phyloP scores from a whole-genome alignment of 306 rosid genomes.

The Heteromeles arbutifolia region DNA sequence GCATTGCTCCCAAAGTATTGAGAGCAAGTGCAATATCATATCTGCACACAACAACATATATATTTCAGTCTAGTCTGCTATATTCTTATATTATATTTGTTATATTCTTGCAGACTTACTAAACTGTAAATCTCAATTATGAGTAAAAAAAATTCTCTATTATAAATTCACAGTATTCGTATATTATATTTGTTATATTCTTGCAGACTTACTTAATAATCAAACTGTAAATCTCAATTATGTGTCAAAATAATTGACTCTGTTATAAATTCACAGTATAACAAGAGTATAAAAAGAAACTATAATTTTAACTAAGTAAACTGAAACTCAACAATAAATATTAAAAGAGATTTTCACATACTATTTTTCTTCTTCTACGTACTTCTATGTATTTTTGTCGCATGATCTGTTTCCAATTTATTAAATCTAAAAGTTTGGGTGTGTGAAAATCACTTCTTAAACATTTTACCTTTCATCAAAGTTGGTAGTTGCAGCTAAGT shows the following conservation, averaged over 20 bases:
- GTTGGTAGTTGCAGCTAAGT: conserved; percentile 75
- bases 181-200: too few species aligned
- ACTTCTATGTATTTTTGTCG: not conserved
- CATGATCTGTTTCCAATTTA: not conserved
- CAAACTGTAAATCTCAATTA: too few species aligned
- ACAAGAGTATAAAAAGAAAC: too few species aligned
- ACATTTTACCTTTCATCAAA: conserved; percentile 60
- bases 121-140: not conserved
- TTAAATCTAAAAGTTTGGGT: not conserved
- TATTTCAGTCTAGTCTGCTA: not conserved
- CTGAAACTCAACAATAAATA: not conserved
- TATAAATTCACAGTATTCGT: too few species aligned
- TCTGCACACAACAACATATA: conserved; percentile 16
- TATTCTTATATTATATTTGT: not conserved
- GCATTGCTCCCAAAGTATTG: conserved; percentile 60
- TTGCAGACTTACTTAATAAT: too few species aligned
- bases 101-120: not conserved
- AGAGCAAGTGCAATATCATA: conserved; percentile 56
- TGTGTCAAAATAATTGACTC: too few species aligned
- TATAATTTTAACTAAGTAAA: not conserved
- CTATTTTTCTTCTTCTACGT: not conserved
- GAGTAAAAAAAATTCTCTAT: too few species aligned
- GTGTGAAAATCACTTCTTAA: not conserved
- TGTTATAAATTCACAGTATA: too few species aligned
- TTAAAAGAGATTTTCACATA: too few species aligned